Evolutionary conservation across 176 grass and related monocot species (phyloP).

Genomic region (Leersia perrieri): DNA sequence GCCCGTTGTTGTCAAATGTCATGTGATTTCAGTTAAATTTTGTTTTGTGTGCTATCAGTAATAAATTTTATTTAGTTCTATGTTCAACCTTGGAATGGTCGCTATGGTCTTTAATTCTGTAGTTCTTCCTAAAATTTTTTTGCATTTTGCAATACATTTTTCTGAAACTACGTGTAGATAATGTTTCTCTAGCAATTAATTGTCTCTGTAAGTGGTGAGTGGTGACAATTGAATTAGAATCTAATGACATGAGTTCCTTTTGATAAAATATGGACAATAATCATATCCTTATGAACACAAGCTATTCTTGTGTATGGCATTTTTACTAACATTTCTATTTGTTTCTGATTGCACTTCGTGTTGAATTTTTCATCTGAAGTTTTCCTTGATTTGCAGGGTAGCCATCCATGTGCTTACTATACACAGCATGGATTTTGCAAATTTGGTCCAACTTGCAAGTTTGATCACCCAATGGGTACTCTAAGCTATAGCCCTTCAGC

Average conservation of each 20-base stretch:
- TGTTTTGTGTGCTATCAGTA: constrained; percentile 8
- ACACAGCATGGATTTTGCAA: constrained; percentile 68
- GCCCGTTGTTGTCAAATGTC: not conserved
- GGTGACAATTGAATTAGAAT: not conserved
- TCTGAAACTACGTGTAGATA: not conserved
- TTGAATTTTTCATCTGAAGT: not conserved
- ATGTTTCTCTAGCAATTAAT: constrained; percentile 16
- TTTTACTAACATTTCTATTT: not conserved
- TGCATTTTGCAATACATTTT: not conserved
- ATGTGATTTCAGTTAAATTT: not conserved
- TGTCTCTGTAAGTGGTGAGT: constrained; percentile 18
- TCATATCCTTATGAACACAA: not conserved
- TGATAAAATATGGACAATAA: constrained; percentile 20
- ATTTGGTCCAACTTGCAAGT: constrained; percentile 75
- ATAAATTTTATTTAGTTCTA: constrained; percentile 11
- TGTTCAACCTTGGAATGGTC: not conserved
- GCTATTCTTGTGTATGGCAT: constrained; percentile 10
- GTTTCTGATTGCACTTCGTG: constrained; percentile 4
- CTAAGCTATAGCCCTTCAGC: constrained; percentile 52
- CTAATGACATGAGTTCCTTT: not conserved
- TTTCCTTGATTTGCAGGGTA: constrained; percentile 53
- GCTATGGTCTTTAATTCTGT: not conserved
- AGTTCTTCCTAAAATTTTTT: not conserved
- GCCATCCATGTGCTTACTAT: constrained; percentile 66
- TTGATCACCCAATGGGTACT: constrained; percentile 69